Evolutionary conservation across 306 rosid genomes (phyloP), one percentile per base, ranked within the genome.

Genomic region (Calophaca sinica): DNA sequence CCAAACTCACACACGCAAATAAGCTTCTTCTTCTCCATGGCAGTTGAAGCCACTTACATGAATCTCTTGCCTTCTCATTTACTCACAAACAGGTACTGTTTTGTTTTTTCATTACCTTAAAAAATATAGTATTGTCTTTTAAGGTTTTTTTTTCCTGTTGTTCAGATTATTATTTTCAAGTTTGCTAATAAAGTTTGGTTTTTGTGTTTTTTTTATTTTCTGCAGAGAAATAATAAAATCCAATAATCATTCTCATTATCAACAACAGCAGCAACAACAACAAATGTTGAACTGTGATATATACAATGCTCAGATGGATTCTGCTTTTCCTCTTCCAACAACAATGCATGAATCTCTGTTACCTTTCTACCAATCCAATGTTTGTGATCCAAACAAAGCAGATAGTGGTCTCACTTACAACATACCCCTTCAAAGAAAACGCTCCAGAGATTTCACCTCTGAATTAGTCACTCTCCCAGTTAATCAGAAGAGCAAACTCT

Each of bases 41-140:
- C 96, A 51, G 96, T 94, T 82, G 94, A 89, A 79, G 94, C 98
- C 66, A 82, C 33, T 42, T 88, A 75, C 81, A 82, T 82, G 73
- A 79, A 86, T 73, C 89, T 81, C 46, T 73, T 83, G 55, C 88
- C 94, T 72, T 78, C 96, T 57, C 91, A 85, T 74, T 79, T 86
- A 29, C 79, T 89, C 74, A 7, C 86, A 1, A 76, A 79, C 35
- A 82, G 93, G 90, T 87, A 49, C 55, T 5, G 2, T 20, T 9
- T 0, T 26, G 2, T 1, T 0, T 7, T 7, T 15, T 62, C n/a
- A 15, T 2, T 1, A 41, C 51, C 45, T 35, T 35, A 5, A 35
- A 62, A 12, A n/a, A 62, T 10, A 15, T 36, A 12, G 10, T 5
- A 1, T 11, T 46, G 7, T n/a, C 4, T n/a, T 33, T 60, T 35